Evolutionary conservation across 1,284 basidiomycete species (phyloP).

Genomic region (Moesziomyces globuligerus): DNA sequence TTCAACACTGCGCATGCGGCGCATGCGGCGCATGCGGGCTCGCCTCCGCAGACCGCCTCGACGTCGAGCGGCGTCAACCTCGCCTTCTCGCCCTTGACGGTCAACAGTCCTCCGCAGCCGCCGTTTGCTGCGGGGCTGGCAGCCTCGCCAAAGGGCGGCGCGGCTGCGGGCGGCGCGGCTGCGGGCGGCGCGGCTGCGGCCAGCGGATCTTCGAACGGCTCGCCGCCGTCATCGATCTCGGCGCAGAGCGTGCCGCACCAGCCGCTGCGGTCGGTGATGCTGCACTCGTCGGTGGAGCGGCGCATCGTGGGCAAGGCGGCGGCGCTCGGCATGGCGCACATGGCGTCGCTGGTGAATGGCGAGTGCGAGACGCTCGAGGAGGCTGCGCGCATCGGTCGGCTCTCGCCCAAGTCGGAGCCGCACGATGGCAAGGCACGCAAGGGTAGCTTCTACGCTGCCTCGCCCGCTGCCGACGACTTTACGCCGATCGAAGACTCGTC

Average conservation of each 20-base stretch:
- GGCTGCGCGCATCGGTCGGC: slow-evolving; percentile 13
- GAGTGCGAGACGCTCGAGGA: slow-evolving; percentile 28
- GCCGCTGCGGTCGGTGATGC: slow-evolving; percentile 26
- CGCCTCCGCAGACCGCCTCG: background rate
- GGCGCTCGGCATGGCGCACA: slow-evolving; percentile 32
- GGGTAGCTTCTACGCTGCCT: slow-evolving; percentile 21
- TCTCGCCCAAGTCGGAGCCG: background rate
- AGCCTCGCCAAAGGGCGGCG: too few relatives aligned
- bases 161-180: background rate
- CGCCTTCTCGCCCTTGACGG: slow-evolving; percentile 18
- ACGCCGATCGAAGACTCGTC: slow-evolving; percentile 40
- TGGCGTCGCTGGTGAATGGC: slow-evolving; percentile 35
- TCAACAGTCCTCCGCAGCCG: slow-evolving; percentile 5
- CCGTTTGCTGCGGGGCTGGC: too few relatives aligned
- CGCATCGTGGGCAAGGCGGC: slow-evolving; percentile 30
- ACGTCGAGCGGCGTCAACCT: background rate
- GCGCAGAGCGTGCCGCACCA: background rate
- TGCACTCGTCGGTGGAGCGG: slow-evolving; percentile 24
- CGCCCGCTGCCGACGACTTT: background rate
- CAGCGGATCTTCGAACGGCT: slow-evolving; percentile 1
- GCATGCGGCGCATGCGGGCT: background rate
- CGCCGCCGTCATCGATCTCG: slow-evolving; percentile 1
- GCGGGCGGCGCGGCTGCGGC: background rate
- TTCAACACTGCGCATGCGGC: slow-evolving; percentile 24
- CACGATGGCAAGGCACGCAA: slow-evolving; percentile 27